These are phyloP conservation scores for Ilex paraguariensis DNA, from an alignment of 305 asterid species.

Conservation along the genomic window DNA sequence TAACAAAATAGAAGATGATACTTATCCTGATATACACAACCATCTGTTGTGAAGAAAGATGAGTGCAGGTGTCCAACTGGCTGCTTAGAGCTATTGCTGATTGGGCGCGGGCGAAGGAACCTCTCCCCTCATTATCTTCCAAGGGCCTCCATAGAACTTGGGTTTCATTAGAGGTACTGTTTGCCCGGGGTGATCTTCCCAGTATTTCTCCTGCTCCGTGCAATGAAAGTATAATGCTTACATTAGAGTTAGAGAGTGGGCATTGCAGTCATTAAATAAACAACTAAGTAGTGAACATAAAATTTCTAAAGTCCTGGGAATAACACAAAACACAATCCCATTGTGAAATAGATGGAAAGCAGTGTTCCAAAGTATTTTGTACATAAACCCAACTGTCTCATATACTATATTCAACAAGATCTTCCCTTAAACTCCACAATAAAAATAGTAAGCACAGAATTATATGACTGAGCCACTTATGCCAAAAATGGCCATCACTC, in stretches of 20 bases:
- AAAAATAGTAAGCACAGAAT: too few relatives aligned
- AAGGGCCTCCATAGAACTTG: slow-evolving; percentile 78
- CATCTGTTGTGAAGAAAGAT: too few relatives aligned
- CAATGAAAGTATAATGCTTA: background rate
- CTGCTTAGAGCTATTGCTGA: too few relatives aligned
- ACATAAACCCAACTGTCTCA: too few relatives aligned
- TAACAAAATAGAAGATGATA: too few relatives aligned
- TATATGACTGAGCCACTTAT: too few relatives aligned
- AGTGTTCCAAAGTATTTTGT: background rate
- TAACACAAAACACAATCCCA: background rate
- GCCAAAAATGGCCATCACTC: too few relatives aligned
- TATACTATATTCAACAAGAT: too few relatives aligned
- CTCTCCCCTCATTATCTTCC: slow-evolving; percentile 84
- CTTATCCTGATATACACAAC: too few relatives aligned
- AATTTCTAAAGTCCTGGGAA: background rate
- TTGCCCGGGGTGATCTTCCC: slow-evolving; percentile 91
- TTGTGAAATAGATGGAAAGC: background rate
- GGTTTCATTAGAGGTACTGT: slow-evolving; percentile 85
- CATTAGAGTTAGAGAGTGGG: background rate
- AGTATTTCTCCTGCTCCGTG: slow-evolving; percentile 62
- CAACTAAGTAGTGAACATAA: background rate
- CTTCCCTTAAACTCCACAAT: too few relatives aligned
- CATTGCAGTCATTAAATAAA: background rate
- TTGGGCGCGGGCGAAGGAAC: slow-evolving; percentile 2
- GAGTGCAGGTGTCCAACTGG: too few relatives aligned